Evolutionary conservation across 2,329 filamentous ascomycete genomes (phyloP).

Genomic region (Cytospora piceae): DNA sequence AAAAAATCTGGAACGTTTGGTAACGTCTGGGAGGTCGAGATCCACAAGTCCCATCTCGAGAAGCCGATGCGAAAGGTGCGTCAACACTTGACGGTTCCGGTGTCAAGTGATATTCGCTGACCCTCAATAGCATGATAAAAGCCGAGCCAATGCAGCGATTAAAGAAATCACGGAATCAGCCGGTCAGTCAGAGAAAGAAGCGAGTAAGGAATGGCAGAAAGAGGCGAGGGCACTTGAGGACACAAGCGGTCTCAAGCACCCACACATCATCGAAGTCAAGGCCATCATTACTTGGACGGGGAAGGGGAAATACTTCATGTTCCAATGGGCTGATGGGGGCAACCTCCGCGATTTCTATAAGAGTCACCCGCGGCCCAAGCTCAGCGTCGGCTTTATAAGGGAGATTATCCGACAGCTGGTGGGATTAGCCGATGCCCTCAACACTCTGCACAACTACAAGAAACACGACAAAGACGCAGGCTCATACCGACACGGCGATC

Average conservation of each 20-base stretch:
- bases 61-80: conserved; percentile 3
- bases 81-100: not conserved
- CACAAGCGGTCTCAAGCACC: not conserved
- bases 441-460: not conserved
- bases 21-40: conserved; percentile 4
- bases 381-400: not conserved
- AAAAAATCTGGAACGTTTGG: not conserved
- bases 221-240: not conserved
- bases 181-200: not conserved
- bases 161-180: not conserved
- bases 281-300: not conserved
- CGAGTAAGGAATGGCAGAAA: not conserved
- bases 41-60: conserved; percentile 15
- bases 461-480: not conserved
- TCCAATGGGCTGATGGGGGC: conserved; percentile 16
- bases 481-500: conserved; percentile 9
- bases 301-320: conserved; percentile 7
- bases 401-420: not conserved
- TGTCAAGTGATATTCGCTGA: not conserved
- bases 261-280: conserved; percentile 7
- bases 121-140: conserved; percentile 1
- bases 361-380: not conserved
- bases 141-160: conserved; percentile 6
- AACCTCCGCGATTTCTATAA: conserved; percentile 2
- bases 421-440: conserved; percentile 3